Percentiles rank a stretch among this genome's conserved stretches.
Conservation (phyloP, 2,329 filamentous ascomycete genomes). For the Pseudopyricularia javanii region DNA sequence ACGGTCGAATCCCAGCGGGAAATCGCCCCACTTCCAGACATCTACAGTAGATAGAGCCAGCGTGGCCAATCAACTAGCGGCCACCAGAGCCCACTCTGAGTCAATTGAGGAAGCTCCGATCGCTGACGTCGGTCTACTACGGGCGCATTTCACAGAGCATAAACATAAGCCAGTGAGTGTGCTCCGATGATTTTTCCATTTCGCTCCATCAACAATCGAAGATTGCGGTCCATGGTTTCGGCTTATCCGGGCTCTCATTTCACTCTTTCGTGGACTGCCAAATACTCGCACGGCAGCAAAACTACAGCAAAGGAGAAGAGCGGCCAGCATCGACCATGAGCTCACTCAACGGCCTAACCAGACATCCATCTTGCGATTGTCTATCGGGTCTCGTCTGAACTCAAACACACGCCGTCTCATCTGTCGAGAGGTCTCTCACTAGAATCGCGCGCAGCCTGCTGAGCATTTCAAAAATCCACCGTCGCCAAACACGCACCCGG, state of each 20-base stretch:
- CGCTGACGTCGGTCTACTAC: not conserved
- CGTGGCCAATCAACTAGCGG: not conserved
- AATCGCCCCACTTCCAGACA: not conserved
- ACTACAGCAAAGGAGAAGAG: too few species aligned
- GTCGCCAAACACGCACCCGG: not conserved
- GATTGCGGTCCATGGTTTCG: not conserved
- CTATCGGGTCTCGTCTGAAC: not conserved
- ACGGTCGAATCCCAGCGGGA: not conserved
- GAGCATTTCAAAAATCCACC: not conserved
- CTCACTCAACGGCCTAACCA: not conserved
- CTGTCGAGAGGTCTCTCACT: not conserved
- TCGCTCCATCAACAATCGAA: not conserved
- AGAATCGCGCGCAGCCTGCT: too few species aligned
- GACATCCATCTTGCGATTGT: not conserved
- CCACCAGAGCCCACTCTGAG: not conserved
- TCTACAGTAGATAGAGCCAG: not conserved
- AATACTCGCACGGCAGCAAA: not conserved
- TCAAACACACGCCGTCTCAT: not conserved
- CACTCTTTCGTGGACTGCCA: not conserved
- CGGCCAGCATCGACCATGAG: not conserved
- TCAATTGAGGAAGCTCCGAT: not conserved
- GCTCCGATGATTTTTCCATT: not conserved
- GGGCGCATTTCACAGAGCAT: not conserved
- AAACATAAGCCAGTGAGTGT: not conserved
- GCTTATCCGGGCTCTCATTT: too few species aligned